Evolutionary conservation across 805 yeast genomes (phyloP), one percentile per base, ranked within the genome.

Genomic region (Lipomyces yamanashiensis): DNA sequence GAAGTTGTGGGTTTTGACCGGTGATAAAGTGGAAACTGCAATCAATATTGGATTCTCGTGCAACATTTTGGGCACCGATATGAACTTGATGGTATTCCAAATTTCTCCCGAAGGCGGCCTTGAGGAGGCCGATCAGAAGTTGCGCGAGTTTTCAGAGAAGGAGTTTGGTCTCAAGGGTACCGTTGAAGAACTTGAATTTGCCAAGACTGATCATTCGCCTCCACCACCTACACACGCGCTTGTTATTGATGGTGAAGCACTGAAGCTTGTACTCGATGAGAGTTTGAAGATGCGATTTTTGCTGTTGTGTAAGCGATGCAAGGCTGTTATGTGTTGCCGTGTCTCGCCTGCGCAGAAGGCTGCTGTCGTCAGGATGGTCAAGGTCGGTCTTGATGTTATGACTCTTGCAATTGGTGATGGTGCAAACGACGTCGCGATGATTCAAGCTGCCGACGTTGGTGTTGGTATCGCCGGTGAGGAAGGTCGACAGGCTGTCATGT

Each of bases 391-490:
- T 69, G 81, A 82, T 55, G 95, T 89, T 40, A 87, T 88, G 85
- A 88, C 95, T 0, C 79, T 89, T 62, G 90, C 93, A 0, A 85
- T 89, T 73, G 96, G 96, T 39, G 96, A 89, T 73, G 96, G 96
- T 67, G 90, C 95, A 33, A 89, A 89, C 72, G 96, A 89, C 74
- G 95, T 89, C 55, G 89, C 95, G 8, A 89, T 89, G 96, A 89
- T 89, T 67, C 93, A 88, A 72, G 88, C 90, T 40, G 93, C 96
- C 4, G 87, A 89, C 73, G 85, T 89, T 40, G 96, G 96, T 62
- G 87, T 89, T 44, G 96, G 96, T 67, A 88, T 89, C 71, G 93
- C 92, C 7, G 96, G 96, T 68, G 90, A 88, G 70, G 96, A 89
- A 77, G 96, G 96, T 64, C 78, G 95, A 58, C 92, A 88, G 72